Conservation (phyloP, 2,329 filamentous ascomycete genomes). For the Penicillium janthinellum region DNA sequence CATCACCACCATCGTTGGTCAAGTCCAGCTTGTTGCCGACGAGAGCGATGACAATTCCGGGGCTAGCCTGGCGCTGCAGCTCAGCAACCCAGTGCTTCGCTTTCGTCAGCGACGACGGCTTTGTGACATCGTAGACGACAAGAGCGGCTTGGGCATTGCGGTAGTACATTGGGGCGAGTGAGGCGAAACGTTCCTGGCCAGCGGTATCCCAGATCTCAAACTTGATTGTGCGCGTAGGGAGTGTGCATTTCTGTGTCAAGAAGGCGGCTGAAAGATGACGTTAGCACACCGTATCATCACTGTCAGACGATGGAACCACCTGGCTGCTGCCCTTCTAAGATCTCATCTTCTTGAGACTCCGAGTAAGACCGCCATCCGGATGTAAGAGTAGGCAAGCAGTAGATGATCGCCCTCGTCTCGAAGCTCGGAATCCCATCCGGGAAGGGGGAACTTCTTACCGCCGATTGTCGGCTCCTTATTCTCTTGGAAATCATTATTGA, state of each 20-base stretch:
- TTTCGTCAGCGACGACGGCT: conserved; percentile 91
- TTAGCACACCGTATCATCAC: conserved; percentile 15
- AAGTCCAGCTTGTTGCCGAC: conserved; percentile 97
- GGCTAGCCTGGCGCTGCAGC: conserved; percentile 91
- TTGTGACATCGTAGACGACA: conserved; percentile 98
- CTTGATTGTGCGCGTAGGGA: conserved; percentile 75
- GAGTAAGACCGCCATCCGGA: background rate
- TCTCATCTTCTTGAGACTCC: conserved; percentile 1
- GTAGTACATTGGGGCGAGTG: conserved; percentile 98
- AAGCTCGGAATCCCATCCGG: background rate
- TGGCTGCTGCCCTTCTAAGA: background rate
- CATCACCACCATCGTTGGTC: conserved; percentile 61
- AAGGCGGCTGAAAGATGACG: conserved; percentile 71
- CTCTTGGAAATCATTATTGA: conserved; percentile 99
- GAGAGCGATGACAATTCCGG: conserved; percentile 93
- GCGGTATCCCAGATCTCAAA: conserved; percentile 99
- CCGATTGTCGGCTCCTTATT: conserved; percentile 99
- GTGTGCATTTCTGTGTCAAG: conserved; percentile 96
- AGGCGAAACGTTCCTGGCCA: conserved; percentile 95
- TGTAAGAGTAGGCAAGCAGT: background rate
- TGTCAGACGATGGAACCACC: background rate
- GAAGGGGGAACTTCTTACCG: conserved; percentile 58
- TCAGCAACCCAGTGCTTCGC: conserved; percentile 99
- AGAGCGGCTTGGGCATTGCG: conserved; percentile 96
- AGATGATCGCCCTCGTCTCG: background rate